Evolutionary conservation across 495 filamentous ascomycete genomes (phyloP).

Genomic region (Acidomyces sp.): DNA sequence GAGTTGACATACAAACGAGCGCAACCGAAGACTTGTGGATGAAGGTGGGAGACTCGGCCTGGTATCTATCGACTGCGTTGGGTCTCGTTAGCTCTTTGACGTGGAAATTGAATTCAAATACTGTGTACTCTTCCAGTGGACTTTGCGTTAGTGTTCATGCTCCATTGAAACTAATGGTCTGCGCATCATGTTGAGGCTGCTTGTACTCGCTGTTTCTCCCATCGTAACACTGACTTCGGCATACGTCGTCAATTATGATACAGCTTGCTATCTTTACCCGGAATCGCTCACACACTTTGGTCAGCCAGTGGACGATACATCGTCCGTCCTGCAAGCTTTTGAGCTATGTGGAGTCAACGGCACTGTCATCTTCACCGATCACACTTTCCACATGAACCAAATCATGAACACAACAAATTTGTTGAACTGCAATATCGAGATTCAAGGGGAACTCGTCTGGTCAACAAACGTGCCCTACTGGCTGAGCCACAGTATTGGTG

Average conservation of each 20-base stretch:
- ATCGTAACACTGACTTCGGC: neutral
- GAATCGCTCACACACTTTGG: constrained; percentile 6
- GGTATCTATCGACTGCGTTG: no score
- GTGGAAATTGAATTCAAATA: no score
- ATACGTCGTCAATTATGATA: constrained; percentile 14
- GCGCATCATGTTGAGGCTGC: neutral
- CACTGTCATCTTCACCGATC: constrained; percentile 29
- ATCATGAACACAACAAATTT: constrained; percentile 33
- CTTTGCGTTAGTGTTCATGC: no score
- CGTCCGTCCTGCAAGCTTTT: constrained; percentile 27
- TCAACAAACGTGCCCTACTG: constrained; percentile 35
- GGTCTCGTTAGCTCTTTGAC: no score
- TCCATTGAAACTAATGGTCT: no score
- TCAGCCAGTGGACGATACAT: constrained; percentile 8
- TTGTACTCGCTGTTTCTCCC: neutral
- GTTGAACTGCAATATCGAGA: constrained; percentile 29
- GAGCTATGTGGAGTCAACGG: constrained; percentile 30
- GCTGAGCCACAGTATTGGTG: constrained; percentile 31
- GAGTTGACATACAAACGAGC: no score
- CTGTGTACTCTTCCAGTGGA: no score
- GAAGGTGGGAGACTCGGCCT: no score
- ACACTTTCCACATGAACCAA: constrained; percentile 8
- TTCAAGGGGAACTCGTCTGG: constrained; percentile 29
- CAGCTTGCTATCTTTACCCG: constrained; percentile 12
- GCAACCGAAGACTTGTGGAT: no score